These are phyloP conservation scores for Fagus sylvatica DNA, from an alignment of 306 rosid genomes.

Conservation along the genomic window DNA sequence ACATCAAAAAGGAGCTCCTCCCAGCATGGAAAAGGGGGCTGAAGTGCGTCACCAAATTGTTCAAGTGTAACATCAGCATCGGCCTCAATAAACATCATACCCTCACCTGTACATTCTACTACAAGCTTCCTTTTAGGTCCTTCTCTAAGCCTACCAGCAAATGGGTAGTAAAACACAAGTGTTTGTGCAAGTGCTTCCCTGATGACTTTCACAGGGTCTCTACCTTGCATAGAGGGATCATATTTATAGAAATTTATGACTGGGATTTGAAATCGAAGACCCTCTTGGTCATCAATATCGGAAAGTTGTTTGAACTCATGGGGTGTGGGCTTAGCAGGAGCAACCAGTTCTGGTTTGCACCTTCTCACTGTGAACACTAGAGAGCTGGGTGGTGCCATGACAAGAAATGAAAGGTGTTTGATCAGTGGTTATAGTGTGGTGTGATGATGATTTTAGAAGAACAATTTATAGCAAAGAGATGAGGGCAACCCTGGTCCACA, in stretches of 20 bases:
- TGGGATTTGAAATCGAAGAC: constrained; percentile 42
- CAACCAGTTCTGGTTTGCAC: constrained; percentile 26
- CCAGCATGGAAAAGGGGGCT: constrained; percentile 5
- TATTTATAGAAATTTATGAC: constrained; percentile 33
- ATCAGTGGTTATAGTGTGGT: not conserved
- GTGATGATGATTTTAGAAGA: too few relatives aligned
- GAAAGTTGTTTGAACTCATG: constrained; percentile 35
- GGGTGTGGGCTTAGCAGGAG: constrained; percentile 34
- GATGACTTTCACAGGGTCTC: constrained; percentile 33
- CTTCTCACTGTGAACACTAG: constrained; percentile 28
- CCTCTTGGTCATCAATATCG: constrained; percentile 46
- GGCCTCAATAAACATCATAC: not conserved
- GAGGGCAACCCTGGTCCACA: not conserved
- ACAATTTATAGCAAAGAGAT: too few relatives aligned
- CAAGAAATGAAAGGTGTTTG: not conserved
- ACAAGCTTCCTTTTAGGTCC: constrained; percentile 30
- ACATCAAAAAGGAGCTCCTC: constrained; percentile 8
- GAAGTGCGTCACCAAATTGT: not conserved
- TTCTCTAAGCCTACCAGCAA: constrained; percentile 44
- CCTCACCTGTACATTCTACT: not conserved
- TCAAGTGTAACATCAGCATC: not conserved
- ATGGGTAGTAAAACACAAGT: constrained; percentile 41
- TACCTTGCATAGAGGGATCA: constrained; percentile 35
- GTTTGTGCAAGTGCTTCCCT: constrained; percentile 36
- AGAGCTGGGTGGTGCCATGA: not conserved